Percentiles rank a stretch among this genome's conserved stretches.
These are phyloP conservation scores for Hippophae tibetana DNA, from an alignment of 306 rosid genomes.

Conservation along the genomic window DNA sequence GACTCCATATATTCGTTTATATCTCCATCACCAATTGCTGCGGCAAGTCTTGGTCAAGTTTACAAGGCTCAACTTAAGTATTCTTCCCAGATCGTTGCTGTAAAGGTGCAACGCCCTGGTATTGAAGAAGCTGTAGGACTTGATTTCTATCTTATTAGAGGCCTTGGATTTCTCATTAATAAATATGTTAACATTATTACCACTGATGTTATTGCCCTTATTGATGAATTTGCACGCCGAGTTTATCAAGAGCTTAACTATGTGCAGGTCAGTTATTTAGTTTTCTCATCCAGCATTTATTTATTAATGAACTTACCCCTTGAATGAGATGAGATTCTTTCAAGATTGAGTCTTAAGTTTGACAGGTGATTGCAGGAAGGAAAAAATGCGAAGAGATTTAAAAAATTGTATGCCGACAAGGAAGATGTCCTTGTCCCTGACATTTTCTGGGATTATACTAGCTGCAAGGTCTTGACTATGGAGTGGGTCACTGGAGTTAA, in stretches of 20 bases:
- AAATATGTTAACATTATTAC: conserved; percentile 68
- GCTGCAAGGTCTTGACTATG: conserved; percentile 76
- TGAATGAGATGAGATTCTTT: conserved; percentile 20
- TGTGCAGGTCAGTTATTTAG: conserved; percentile 60
- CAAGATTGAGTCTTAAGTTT: conserved; percentile 76
- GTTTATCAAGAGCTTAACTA: conserved; percentile 96
- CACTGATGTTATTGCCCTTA: conserved; percentile 74
- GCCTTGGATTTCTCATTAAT: conserved; percentile 65
- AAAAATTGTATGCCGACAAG: conserved; percentile 87
- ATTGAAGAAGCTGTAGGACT: conserved; percentile 88
- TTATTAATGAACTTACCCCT: neutral
- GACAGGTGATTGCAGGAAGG: conserved; percentile 96
- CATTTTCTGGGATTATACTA: conserved; percentile 88
- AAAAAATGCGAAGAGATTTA: conserved; percentile 78
- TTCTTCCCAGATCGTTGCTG: conserved; percentile 70
- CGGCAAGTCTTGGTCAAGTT: conserved; percentile 97
- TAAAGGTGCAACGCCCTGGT: conserved; percentile 92
- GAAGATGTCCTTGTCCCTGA: conserved; percentile 78
- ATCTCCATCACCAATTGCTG: conserved; percentile 79
- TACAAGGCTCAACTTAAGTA: conserved; percentile 66
- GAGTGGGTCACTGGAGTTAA: conserved; percentile 96
- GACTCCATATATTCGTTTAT: conserved; percentile 64
- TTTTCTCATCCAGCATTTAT: conserved; percentile 14
- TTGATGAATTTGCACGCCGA: conserved; percentile 85
- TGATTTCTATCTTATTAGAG: conserved; percentile 80